Evolutionary conservation across 192 early-diverging fungal genomes (phyloP), one percentile per base, ranked within the genome.

Genomic region (Coemansia sp.): DNA sequence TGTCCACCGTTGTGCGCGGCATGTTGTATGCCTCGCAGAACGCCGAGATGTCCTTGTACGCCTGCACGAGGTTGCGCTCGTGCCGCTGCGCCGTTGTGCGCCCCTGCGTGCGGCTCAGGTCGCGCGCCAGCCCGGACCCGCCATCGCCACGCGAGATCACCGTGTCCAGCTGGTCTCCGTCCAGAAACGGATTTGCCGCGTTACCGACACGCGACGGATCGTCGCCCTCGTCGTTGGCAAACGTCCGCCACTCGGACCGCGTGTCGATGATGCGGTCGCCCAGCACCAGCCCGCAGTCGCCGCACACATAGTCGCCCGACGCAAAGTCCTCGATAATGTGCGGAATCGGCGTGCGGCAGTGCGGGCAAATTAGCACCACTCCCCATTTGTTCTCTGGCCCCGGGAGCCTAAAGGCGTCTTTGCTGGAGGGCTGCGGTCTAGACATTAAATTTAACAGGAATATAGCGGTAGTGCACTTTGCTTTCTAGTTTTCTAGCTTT

Each of bases 201-300:
- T 54, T 60, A 25, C 71, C 71, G 15, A 74, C 71, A 19, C 71
- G 71, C 43, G 64, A 67, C 9, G 64, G 71, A 40, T 74, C 71
- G 48, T 62, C 64, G 17, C 71, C 71, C 9, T 74, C 71, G 39
- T 67, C 64, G 24, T 74, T 67, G n/a, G 59, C 64, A 63, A 74
- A 74, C 9, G 71, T 74, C 41, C 95, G 87, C 95, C 95, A 98
- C 65, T 98, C 95, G 1, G 89, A 92, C 9, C 94, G 84, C 23
- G 95, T 98, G 75, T 98, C 95, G 44, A 98, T 93, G 53, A 98
- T 92, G n/a, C 94, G 83, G 66, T 94, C 86, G 14, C 92, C 92
- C 10, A 98, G 79, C 5, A 98, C 89, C 14, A 95, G 70, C 7
- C 93, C 94, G 63, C 95, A 98, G 71, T 90, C 86, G 28, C 93